Base-by-base conservation (phyloP, 352 stramenopile species). In the Phytopythium cucurbitacearum region DNA sequence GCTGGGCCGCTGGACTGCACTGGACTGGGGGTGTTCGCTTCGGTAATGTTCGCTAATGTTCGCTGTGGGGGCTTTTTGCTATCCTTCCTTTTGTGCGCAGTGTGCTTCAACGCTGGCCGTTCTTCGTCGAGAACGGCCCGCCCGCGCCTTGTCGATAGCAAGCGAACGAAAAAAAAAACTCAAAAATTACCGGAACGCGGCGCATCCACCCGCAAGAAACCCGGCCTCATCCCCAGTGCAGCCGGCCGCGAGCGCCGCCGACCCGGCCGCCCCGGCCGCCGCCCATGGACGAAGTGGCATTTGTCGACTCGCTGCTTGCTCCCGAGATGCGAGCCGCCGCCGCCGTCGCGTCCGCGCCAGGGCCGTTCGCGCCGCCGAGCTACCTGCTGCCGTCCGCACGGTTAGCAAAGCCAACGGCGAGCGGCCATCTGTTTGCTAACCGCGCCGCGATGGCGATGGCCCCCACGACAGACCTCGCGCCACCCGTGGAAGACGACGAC, bases 251-350 rank as follows among this genome's bases (percentile, higher is more conserved):
- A 28, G 48, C 8, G 10, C 48, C 38, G 35, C 21, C 46, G 10
- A 16, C 10, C n/a, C n/a, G n/a, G n/a, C n/a, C n/a, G n/a, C n/a
- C 12, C 47, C 12, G 13, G 0, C 28, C 15, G 36, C 40, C 10
- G 15, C 10, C 45, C 54, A 87, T 87, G 73, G 76, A 87, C 57
- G 76, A 83, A 59, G 61, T 71, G 56, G 72, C 76, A 73, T 87
- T 87, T 73, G 71, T 87, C 37, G 71, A 87, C 65, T 87, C 76
- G 59, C 66, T 87, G 8, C 80, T 84, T 36, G 48, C 67, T 32
- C 64, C 76, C 41, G 69, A 84, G 55, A 75, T 86, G 63, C 67
- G 68, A 16, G 70, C 69, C 8, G 48, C 53, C 56, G 32, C 51
- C 57, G 50, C 33, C 45, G 45, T 60, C 45, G 11, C 54, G 33